Evolutionary conservation across 2,329 filamentous ascomycete species (phyloP), one percentile per base, ranked within the genome.

Genomic region (Nigrospora sphaerica): DNA sequence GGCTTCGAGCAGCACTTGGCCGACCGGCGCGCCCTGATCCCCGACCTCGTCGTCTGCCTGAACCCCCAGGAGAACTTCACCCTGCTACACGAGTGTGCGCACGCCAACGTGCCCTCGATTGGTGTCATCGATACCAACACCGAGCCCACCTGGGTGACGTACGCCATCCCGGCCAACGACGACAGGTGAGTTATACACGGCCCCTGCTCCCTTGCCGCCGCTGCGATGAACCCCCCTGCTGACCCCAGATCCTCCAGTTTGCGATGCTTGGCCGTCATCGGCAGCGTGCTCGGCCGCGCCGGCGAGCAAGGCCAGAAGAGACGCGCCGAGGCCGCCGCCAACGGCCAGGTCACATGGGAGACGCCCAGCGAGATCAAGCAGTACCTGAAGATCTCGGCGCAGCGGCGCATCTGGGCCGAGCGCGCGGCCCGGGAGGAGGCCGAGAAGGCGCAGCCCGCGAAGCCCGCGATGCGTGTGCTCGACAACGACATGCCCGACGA

Each of bases 121-220:
- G 93, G 92, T 40, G 77, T 98, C 48, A 86, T 97, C 55, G 93
- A 98, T 66, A 97, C 93, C 1, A 87, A 98, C 65, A 85, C 83
- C 3, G 87, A 97, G 66, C 88, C 93, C 1, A 88, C 88, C 0
- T 92, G 88, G 81, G 90, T 97, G 43, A 97, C 93, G 4, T 98
- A 98, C 63, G 87, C 88, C 13, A 96, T 98, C 56, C 93, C 93
- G 2, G 89, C 89, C 43, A 98, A 98, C 65, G 93, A 98, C 62
- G 93, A 98, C 74, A 90, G 85, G 85, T 88, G 17, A 35, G 42
- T 32, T 3, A 10, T 12, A 16, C n/a, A 14, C 16, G 3, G 12
- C 12, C 11, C 12, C 28, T 12, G 12, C 17, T 17, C 6, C 13
- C 19, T 3, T 4, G 23, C 16, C 38, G 12, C 39, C 11, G 10